These are phyloP conservation scores for Protostelium mycophagum DNA, from an alignment of 78 protist species.

Conservation along the genomic window DNA sequence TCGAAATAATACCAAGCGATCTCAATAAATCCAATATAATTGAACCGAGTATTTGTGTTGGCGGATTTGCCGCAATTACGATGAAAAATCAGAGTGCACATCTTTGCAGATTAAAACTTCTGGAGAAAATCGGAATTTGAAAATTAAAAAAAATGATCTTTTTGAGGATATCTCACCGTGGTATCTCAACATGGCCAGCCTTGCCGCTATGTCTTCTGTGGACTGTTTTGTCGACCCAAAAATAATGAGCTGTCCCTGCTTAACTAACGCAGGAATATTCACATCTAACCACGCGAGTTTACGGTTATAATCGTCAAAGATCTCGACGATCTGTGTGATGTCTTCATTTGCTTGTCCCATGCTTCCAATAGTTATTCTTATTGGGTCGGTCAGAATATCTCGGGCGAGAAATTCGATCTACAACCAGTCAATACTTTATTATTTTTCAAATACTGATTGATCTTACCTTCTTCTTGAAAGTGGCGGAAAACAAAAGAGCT, in stretches of 20 bases:
- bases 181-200: conserved; percentile 14
- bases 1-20: too few species aligned
- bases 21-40: too few species aligned
- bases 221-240: conserved; percentile 48
- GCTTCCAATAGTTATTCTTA: conserved; percentile 59
- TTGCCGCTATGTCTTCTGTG: conserved; percentile 9
- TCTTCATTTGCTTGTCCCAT: conserved; percentile 73
- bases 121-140: too few species aligned
- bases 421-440: background rate
- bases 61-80: too few species aligned
- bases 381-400: conserved; percentile 35
- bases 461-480: conserved; percentile 48
- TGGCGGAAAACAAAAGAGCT: conserved; percentile 84
- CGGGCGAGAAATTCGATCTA: conserved; percentile 76
- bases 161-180: background rate
- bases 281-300: conserved; percentile 66
- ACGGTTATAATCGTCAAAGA: conserved; percentile 7
- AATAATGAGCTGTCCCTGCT: conserved; percentile 51
- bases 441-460: background rate
- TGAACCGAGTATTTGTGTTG: too few species aligned
- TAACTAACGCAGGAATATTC: conserved; percentile 15
- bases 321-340: conserved; percentile 55
- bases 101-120: too few species aligned
- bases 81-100: too few species aligned
- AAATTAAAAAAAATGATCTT: background rate